Evolutionary conservation across 176 grass and related monocot genomes (phyloP), one percentile per base, ranked within the genome.

Genomic region (Lolium multiflorum): DNA sequence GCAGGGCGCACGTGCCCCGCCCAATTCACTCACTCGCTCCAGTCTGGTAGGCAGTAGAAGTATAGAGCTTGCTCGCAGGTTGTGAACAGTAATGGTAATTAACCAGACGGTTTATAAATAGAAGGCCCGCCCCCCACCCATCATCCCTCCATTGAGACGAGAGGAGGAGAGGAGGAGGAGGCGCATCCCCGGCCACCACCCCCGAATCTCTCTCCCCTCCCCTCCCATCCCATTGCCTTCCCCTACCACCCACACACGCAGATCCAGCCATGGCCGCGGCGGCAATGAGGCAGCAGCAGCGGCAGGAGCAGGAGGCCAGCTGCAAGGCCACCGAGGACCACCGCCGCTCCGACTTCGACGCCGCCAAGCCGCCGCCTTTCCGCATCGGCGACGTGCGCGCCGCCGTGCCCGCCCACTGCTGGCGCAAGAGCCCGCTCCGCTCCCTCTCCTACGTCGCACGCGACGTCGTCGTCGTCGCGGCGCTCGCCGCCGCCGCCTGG

Each of bases 351-450:
- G 74, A n/a, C 16, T 78, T 59, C 76, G 76, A 59, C 76, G 76
- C 76, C 76, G 76, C 76, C 28, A 78, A 78, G 76, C 76, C 76
- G 54, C 76, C 76, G 76, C 76, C 76, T 20, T 78, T 78, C 76
- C 54, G 54, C 76, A 78, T 78, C 76, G 76, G 76, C 54, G 76
- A 78, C 76, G 54, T 98, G 58, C 91, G 96, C 11, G 93, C 93
- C 0, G 93, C 93, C 25, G 85, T 98, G 39, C 96, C 93, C 3
- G 11, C 38, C 4, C 93, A 88, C 67, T 98, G 96, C 81, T 98
- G 96, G 96, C 61, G 78, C 48, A 92, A 89, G 93, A 87, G 87
- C 77, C 86, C 91, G 2, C 85, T 75, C 86, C 62, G 93, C 7
- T 98, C 96, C 14, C 80, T 94, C 22, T 91, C 81, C 17, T 98